phyloP scores from a whole-genome alignment of 2,329 filamentous ascomycete genomes.

The Rhexocercosporidium sp. region DNA sequence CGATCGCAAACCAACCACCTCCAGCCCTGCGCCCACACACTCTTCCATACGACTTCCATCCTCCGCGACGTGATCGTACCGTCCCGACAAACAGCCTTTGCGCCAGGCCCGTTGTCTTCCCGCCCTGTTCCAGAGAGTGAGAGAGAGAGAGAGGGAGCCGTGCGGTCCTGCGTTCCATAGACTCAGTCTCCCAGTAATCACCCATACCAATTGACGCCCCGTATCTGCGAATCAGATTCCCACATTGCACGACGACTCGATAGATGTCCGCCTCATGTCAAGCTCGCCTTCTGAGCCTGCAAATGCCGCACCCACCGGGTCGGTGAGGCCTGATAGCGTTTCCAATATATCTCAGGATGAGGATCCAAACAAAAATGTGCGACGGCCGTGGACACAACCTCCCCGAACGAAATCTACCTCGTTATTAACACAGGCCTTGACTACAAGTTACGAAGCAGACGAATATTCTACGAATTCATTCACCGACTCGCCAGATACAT shows the following conservation, averaged over 20 bases:
- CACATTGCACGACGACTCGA: slow-evolving; percentile 41
- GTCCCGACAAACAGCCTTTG: not conserved
- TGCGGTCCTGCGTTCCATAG: slow-evolving; percentile 6
- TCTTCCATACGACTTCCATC: slow-evolving; percentile 7
- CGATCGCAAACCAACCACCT: slow-evolving; percentile 2
- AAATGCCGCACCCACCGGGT: slow-evolving; percentile 42
- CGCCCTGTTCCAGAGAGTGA: not conserved
- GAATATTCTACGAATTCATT: slow-evolving; percentile 15
- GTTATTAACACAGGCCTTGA: slow-evolving; percentile 40
- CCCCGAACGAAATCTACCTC: slow-evolving; percentile 34
- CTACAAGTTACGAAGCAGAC: slow-evolving; percentile 29
- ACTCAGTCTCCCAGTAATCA: slow-evolving; percentile 11
- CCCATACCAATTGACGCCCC: slow-evolving; percentile 34
- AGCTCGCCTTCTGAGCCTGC: slow-evolving; percentile 40
- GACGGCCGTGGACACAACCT: slow-evolving; percentile 27
- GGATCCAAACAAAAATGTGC: slow-evolving; percentile 30
- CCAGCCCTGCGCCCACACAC: slow-evolving; percentile 5
- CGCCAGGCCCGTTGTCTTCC: not conserved
- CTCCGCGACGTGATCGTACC: slow-evolving; percentile 8
- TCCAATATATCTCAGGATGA: slow-evolving; percentile 33
- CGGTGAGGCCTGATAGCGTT: slow-evolving; percentile 38
- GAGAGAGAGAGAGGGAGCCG: not conserved
- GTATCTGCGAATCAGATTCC: slow-evolving; percentile 39
- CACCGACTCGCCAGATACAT: slow-evolving; percentile 2
- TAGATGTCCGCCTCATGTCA: slow-evolving; percentile 45